Evolutionary conservation across 2,329 filamentous ascomycete species (phyloP).

Genomic region (Metarhizium rileyi): DNA sequence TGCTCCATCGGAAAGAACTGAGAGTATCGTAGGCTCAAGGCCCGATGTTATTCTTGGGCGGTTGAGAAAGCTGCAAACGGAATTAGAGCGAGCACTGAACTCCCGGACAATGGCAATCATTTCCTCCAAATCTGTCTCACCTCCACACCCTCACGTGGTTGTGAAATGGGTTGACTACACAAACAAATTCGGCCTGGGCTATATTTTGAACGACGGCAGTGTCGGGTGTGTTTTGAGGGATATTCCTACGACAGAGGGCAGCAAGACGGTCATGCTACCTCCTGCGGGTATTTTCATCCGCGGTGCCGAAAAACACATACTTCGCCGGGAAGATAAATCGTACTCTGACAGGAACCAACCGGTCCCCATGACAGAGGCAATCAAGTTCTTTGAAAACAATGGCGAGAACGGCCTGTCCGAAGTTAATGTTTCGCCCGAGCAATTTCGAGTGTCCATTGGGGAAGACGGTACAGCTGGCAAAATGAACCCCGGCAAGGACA

Average conservation of each 20-base stretch:
- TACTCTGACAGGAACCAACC: slow-evolving; percentile 52
- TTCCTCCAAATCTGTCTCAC: slow-evolving; percentile 41
- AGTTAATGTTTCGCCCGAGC: slow-evolving; percentile 54
- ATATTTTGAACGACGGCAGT: slow-evolving; percentile 73
- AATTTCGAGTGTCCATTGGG: slow-evolving; percentile 46
- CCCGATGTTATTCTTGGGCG: slow-evolving; percentile 49
- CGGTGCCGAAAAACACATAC: slow-evolving; percentile 61
- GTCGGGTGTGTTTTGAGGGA: slow-evolving; percentile 60
- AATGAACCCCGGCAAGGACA: slow-evolving; percentile 51
- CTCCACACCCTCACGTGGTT: slow-evolving; percentile 52
- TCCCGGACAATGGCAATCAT: slow-evolving; percentile 53
- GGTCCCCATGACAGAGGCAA: slow-evolving; percentile 49
- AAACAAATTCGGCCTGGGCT: slow-evolving; percentile 76
- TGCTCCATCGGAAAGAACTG: slow-evolving; percentile 40
- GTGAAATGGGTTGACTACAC: slow-evolving; percentile 86
- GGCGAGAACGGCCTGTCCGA: slow-evolving; percentile 53
- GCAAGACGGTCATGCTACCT: slow-evolving; percentile 44
- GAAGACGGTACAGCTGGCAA: slow-evolving; percentile 51
- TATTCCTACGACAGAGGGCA: slow-evolving; percentile 41
- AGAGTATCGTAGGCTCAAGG: slow-evolving; percentile 40
- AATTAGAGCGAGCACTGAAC: slow-evolving; percentile 54
- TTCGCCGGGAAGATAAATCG: slow-evolving; percentile 44
- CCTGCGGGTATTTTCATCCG: slow-evolving; percentile 64
- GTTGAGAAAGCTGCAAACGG: slow-evolving; percentile 45
- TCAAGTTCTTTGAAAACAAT: slow-evolving; percentile 68